Evolutionary conservation across 768 basidiomycete genomes (phyloP), one percentile per base, ranked within the genome.

Genomic region (Dioszegia aurantiaca): DNA sequence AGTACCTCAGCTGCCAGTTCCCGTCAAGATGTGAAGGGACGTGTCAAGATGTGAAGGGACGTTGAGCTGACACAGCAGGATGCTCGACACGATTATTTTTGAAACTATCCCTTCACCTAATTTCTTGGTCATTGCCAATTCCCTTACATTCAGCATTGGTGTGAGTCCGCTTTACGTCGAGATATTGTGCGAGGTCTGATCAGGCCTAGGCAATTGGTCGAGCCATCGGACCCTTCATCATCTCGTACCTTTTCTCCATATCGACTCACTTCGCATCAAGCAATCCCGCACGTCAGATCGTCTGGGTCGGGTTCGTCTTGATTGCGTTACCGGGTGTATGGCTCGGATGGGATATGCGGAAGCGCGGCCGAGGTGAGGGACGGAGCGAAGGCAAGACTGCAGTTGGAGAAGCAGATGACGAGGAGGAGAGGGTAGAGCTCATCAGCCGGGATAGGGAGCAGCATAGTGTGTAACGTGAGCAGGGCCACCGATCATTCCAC

Each of bases 61-160:
- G n/a, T n/a, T n/a, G n/a, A n/a, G n/a, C 37, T 61, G 62, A 45
- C 59, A 43, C 14, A 40, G 33, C 28, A 65, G 63, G 1, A 44
- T 65, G 60, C 61, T 70, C 14, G 69, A 70, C 36, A 52, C 66
- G 1, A 52, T 70, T 11, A 62, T 70, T 0, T 43, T 65, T 14
- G 65, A 68, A 16, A 45, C 62, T 2, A 68, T 68, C 14, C 69
- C 69, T 8, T 60, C 60, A 14, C 63, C 69, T 8, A 59, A 60
- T 51, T 56, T 65, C 37, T 31, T 70, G 19, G 66, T 64, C 10
- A 54, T 61, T 11, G 69, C 69, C 17, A 70, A 70, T 54, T 67
- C 69, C 5, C 40, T 65, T 8, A 60, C 62, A 5, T 68, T 70
- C 60, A 68, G 69, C 26, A 42, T 62, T 39, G 69, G 64, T 1